These are phyloP conservation scores for Colletotrichum liaoningense DNA, from an alignment of 2,329 filamentous ascomycete genomes.

Conservation along the genomic window DNA sequence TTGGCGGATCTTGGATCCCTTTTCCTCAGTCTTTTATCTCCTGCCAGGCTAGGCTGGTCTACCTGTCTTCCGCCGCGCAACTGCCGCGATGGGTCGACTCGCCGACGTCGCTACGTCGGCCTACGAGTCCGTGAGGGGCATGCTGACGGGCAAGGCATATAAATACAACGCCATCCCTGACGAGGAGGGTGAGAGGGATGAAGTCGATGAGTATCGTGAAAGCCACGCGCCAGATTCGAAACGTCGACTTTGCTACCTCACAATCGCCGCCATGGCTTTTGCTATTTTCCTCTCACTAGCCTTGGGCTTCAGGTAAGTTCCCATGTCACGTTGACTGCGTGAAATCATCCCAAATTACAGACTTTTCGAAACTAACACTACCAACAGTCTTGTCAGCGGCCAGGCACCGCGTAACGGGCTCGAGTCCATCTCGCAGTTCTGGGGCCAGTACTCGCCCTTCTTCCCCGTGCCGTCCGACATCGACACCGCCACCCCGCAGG, in stretches of 20 bases:
- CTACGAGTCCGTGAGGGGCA: slow-evolving; percentile 35
- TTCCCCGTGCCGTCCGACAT: slow-evolving; percentile 80
- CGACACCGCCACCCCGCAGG: slow-evolving; percentile 67
- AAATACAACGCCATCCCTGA: slow-evolving; percentile 44
- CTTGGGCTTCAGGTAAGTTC: slow-evolving; percentile 25
- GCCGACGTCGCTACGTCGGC: slow-evolving; percentile 27
- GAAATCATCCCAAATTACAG: too few species aligned
- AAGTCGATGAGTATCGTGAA: slow-evolving; percentile 20
- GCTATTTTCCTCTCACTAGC: slow-evolving; percentile 16
- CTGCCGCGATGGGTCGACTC: slow-evolving; percentile 26
- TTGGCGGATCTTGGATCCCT: background rate
- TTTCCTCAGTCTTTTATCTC: background rate
- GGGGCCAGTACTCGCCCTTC: slow-evolving; percentile 91
- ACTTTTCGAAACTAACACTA: background rate
- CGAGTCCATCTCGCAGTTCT: slow-evolving; percentile 68
- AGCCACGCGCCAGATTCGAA: slow-evolving; percentile 34
- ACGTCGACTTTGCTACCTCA: slow-evolving; percentile 38
- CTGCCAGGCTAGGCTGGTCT: too few species aligned
- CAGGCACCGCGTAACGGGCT: slow-evolving; percentile 11
- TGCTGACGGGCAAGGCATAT: slow-evolving; percentile 39
- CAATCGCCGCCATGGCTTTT: slow-evolving; percentile 37
- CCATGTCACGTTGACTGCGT: too few species aligned
- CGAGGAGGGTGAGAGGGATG: slow-evolving; percentile 30
- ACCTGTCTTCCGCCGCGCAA: background rate
- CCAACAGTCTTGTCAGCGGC: slow-evolving; percentile 30